Evolutionary conservation across 805 yeast genomes (phyloP), one percentile per base, ranked within the genome.

Genomic region (Helenozyma baotianmanensis): DNA sequence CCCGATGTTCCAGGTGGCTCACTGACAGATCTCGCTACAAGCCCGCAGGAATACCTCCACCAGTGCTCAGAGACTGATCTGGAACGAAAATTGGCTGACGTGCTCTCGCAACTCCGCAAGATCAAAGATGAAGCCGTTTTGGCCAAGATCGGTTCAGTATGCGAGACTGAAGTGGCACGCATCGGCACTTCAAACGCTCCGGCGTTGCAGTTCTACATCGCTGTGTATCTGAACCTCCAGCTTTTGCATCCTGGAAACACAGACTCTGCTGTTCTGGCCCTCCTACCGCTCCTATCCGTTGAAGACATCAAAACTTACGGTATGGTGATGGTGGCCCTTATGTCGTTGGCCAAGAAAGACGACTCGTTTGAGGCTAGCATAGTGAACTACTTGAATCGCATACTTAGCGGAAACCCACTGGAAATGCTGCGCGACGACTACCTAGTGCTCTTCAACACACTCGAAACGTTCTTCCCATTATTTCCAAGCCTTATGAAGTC

Each of bases 381-480:
- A 1, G 16, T 15, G n/a, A n/a, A 25, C 6, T 21, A 8, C 14
- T n/a, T 36, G 13, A 21, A 21, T 3, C 3, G 9, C 12, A 14
- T 21, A 1, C 16, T 32, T 9, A 10, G 19, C 11, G 13, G 13
- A 4, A 32, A 25, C 7, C 19, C 26, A 2, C 18, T 18, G 11
- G 15, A 25, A 9, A 22, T 17, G 5, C 19, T 17, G 19, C 19
- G 19, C 19, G 13, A 16, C 2, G 27, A 25, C 6, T 36, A 28
- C 23, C 11, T 15, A 5, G 13, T 14, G 12, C 10, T 26, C 3
- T 14, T 23, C 8, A 3, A 25, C 1, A 28, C 43, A 6, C 35
- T 45, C 21, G 48, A 40, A 30, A 18, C 39, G 4, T 36, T 43
- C 11, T 32, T 45, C 16, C 45, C 50, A 9, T 12, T 43, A 4